Evolutionary conservation across 176 grass and related monocot genomes (phyloP).

Genomic region (Pontederia crassipes): DNA sequence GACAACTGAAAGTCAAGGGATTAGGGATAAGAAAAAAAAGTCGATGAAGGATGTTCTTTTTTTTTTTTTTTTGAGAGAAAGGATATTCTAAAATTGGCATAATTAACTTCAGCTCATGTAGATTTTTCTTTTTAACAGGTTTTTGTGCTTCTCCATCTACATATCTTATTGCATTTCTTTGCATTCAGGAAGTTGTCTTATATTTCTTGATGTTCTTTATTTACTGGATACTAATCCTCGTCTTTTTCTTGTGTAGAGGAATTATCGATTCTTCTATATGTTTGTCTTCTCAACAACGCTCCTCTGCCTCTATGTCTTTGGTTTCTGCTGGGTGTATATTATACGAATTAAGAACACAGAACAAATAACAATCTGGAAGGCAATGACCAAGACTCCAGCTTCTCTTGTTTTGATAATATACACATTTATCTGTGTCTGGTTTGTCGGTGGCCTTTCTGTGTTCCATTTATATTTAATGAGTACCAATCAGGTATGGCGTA

Average conservation of each 20-base stretch:
- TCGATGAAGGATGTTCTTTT: no score
- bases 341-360: conserved; percentile 8
- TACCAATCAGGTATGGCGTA: conserved; percentile 7
- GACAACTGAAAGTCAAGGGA: no score
- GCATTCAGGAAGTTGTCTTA: no score
- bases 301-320: conserved; percentile 18
- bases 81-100: no score
- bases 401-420: conserved; percentile 19
- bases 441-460: conserved; percentile 15
- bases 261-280: conserved; percentile 20
- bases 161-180: no score
- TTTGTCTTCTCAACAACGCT: conserved; percentile 17
- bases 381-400: conserved; percentile 17
- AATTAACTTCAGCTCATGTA: no score
- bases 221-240: background rate
- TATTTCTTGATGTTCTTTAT: background rate
- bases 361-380: conserved; percentile 13
- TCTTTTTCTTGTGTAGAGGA: conserved; percentile 9
- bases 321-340: conserved; percentile 21
- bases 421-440: conserved; percentile 9
- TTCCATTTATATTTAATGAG: conserved; percentile 22
- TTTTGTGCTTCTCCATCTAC: no score
- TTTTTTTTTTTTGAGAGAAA: no score
- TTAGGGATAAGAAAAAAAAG: no score
- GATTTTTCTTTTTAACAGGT: no score